Conservation (phyloP, 192 early-diverging fungal species). For the Gamsiella multidivaricata region DNA sequence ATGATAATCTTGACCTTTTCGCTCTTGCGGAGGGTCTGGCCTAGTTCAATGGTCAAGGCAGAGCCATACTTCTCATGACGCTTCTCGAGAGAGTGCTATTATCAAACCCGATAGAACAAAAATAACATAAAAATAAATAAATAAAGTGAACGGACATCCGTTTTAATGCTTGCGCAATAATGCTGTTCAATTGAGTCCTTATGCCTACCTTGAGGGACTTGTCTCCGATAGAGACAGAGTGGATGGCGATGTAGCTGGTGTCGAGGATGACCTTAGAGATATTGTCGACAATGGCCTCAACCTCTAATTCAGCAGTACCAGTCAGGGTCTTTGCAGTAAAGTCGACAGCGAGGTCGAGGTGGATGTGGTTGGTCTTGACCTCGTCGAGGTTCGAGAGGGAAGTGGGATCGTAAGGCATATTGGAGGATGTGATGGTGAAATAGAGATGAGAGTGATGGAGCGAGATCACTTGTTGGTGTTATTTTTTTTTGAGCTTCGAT, state of each 20-base stretch:
- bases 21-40: conserved; percentile 52
- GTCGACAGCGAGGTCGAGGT: conserved; percentile 80
- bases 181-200: not conserved
- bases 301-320: conserved; percentile 73
- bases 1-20: conserved; percentile 70
- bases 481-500: too few relatives aligned
- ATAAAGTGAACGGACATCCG: too few relatives aligned
- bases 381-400: conserved; percentile 84
- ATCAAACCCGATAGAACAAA: not conserved
- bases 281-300: conserved; percentile 65
- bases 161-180: too few relatives aligned
- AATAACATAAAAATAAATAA: not conserved
- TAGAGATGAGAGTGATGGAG: not conserved
- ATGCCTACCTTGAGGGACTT: conserved; percentile 27
- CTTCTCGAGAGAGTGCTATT: conserved; percentile 64
- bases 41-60: conserved; percentile 74
- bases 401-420: conserved; percentile 78
- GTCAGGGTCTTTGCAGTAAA: conserved; percentile 76
- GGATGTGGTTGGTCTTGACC: conserved; percentile 78
- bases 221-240: conserved; percentile 48
- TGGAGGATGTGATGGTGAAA: not conserved
- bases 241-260: conserved; percentile 70
- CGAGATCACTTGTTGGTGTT: too few relatives aligned
- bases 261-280: conserved; percentile 76
- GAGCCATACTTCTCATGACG: conserved; percentile 78